Conservation (phyloP, 1,284 basidiomycete genomes). For the Chondrostereum purpureum region DNA sequence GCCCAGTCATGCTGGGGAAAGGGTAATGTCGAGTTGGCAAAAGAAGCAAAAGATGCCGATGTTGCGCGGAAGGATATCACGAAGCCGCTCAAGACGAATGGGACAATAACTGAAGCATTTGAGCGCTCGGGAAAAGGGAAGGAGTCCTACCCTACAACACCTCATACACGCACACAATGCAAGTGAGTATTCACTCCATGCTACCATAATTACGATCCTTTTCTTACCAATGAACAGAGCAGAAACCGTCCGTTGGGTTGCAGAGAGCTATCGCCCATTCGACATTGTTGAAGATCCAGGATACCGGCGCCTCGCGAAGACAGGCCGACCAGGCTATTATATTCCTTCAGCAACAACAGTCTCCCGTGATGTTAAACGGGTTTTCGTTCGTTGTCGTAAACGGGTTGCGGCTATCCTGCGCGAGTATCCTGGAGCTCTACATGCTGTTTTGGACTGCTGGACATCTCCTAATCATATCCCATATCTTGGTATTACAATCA, state of each 20-base stretch:
- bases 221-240: conserved; percentile 14
- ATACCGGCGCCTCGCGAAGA: conserved; percentile 20
- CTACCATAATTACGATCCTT: too few relatives aligned
- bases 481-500: conserved; percentile 20
- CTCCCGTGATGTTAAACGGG: conserved; percentile 18
- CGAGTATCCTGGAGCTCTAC: conserved; percentile 14
- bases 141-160: conserved; percentile 19
- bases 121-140: conserved; percentile 17
- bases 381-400: conserved; percentile 14
- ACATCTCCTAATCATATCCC: conserved; percentile 24
- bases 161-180: conserved; percentile 17
- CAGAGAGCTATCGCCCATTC: conserved; percentile 19
- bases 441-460: conserved; percentile 25
- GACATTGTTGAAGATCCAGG: conserved; percentile 17
- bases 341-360: conserved; percentile 20
- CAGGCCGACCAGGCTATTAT: conserved; percentile 16
- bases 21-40: not conserved
- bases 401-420: conserved; percentile 15
- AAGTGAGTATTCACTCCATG: too few relatives aligned
- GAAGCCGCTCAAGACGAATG: conserved; percentile 7
- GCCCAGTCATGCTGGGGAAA: not conserved
- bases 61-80: conserved; percentile 13
- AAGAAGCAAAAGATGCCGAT: conserved; percentile 11
- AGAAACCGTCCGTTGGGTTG: conserved; percentile 23
- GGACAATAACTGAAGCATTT: conserved; percentile 22